phyloP scores from a whole-genome alignment of 805 yeast genomes.

The Saccharomycopsis schoenii region DNA sequence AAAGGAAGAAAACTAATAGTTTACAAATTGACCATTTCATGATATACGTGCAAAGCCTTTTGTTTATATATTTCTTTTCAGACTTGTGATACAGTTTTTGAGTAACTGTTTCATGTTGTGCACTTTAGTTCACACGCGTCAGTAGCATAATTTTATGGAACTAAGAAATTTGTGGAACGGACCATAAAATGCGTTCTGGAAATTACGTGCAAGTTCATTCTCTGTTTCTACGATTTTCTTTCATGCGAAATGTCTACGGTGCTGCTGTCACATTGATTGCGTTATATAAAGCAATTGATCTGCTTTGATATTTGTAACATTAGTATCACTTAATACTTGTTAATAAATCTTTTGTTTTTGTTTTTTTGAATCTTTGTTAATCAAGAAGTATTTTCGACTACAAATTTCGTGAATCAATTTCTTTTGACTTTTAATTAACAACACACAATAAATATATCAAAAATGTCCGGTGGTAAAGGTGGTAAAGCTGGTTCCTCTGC shows the following conservation, averaged over 20 bases:
- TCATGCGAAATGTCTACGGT: background rate
- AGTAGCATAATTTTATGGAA: background rate
- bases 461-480: conserved; percentile 66
- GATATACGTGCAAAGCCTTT: background rate
- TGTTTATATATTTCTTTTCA: background rate
- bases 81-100: background rate
- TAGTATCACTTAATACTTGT: too few species aligned
- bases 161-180: background rate
- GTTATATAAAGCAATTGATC: background rate
- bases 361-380: too few species aligned
- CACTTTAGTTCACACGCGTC: background rate
- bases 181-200: background rate
- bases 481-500: conserved; percentile 86
- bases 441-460: background rate
- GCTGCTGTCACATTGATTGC: background rate
- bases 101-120: background rate
- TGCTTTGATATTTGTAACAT: background rate
- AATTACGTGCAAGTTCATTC: background rate
- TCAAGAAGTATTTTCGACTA: too few species aligned
- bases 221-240: background rate
- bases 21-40: background rate
- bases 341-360: background rate
- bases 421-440: background rate
- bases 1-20: background rate
- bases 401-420: background rate